Percentiles rank a stretch among this genome's conserved stretches.
Evolutionary conservation across 768 basidiomycete species (phyloP).

Genomic region (Phylloporus sp.): DNA sequence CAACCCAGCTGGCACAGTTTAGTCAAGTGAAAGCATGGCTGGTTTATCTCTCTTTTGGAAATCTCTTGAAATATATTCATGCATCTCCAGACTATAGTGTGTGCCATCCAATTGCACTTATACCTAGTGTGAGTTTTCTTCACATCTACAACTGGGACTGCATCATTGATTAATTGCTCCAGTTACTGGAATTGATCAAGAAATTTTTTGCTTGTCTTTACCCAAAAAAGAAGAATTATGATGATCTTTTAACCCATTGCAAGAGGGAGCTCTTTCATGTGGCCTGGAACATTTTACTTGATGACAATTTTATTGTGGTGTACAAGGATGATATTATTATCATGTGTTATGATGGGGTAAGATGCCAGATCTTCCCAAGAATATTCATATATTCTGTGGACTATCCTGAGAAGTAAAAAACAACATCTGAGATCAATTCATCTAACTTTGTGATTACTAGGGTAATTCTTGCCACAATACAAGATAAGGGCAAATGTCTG

Average conservation of each 20-base stretch:
- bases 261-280: neutral
- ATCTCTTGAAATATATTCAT: too few species aligned
- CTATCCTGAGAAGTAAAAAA: conserved; percentile 8
- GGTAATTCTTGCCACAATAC: neutral
- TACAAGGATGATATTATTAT: neutral
- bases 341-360: neutral
- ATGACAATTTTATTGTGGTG: neutral
- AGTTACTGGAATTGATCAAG: neutral
- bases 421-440: too few species aligned
- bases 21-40: neutral
- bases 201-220: neutral
- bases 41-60: too few species aligned
- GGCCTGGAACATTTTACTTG: neutral
- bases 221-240: neutral
- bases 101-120: neutral
- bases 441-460: neutral
- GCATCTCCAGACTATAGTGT: neutral
- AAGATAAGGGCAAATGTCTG: neutral
- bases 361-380: neutral
- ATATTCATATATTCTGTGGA: neutral
- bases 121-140: neutral
- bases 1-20: neutral
- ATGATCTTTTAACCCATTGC: neutral
- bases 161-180: too few species aligned
- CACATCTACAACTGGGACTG: too few species aligned